Base-by-base conservation (phyloP, 768 basidiomycete species). In the Omphalotus guepiniiformis region DNA sequence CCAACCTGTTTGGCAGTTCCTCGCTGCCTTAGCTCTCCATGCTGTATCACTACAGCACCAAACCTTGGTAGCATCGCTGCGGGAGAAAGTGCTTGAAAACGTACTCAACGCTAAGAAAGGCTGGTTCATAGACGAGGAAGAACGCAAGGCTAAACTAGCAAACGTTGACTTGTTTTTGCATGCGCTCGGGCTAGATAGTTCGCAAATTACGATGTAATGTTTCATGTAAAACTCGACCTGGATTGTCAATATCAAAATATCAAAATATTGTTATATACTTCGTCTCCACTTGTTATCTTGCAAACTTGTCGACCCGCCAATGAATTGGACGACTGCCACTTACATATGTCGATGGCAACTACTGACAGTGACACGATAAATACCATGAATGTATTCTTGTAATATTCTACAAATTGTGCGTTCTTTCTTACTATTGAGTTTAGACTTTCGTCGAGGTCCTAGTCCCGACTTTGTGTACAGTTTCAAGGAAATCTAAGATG, bases 81-180 rank as follows among this genome's bases (percentile, higher is more conserved):
- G 93, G 49, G 95, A 97, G 62, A 94, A 96, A 70, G 87, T 98
- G 32, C 74, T 98, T 38, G 92, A 94, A 60, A 93, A 88, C 55
- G 89, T 97, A 26, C 66, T 84, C 55, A 82, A 79, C 43, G 87
- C 83, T 25, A 83, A 83, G 60, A 85, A 88, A 59, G 82, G 86
- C 41, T 83, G 83, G 80, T 73, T 78, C 39, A 64, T 73, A 40
- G 78, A 83, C 54, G 85, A 90, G 64, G 84, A 86, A 46, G 84
- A 88, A 51, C 75, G 83, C 53, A 71, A 76, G 48, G 79, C 83
- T 56, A 92, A 89, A 69, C 71, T 96, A 55, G 82, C 83, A 44
- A 98, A 98, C 66, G 92, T 97, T 58, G 93, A 99, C 69, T 72
- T 95, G 51, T 90, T 92, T 64, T 68, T 92, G 62, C 84, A 88